Base-by-base conservation (phyloP, 2,329 filamentous ascomycete species). In the Westerdykella ornata region DNA sequence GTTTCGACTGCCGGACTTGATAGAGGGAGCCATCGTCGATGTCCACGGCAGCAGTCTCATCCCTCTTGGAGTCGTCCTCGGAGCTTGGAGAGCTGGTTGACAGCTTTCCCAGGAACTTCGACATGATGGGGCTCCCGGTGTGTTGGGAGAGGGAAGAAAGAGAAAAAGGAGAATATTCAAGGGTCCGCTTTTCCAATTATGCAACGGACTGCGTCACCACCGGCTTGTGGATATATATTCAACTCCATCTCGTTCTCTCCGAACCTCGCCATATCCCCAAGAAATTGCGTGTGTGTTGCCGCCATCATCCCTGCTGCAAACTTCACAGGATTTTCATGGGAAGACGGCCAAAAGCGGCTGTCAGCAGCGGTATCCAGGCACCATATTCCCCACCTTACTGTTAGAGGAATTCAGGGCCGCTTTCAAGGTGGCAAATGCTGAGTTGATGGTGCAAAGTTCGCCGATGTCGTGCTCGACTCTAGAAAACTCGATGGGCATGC, bases 1-100 rank as follows among this genome's bases (percentile, higher is more conserved):
- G 55, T 38, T 60, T 60, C 12, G 50, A 52, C 42, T 60, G 54
- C 19, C 51, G 47, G 11, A 55, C 49, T 8, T 54, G 49, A 31
- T 48, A 55, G 15, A 56, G 47, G 9, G 53, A 56, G 33, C 52
- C 55, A 39, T 53, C 46, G 20, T 55, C 53, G 39, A 52, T 39
- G 36, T 52, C 51, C 4, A 47, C 44, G 16, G 44, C 4, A 17
- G 49, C 45, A 5, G 35, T 39, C 16, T 48, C 43, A 12, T 30
- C 18, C 16, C 46, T 43, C 33, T 51, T 48, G 19, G 30, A 33
- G 16, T 46, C 43, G 14, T 38, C 38, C 37, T 43, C 13, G 8
- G 39, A 32, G 13, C 33, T 28, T 29, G 45, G 39, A 20, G 43
- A 26, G 5, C 47, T 45, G 16, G 38, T 28, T 15, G 42, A 45